Conservation (phyloP, 139 green algal species). For the Picochlorum sp. region DNA sequence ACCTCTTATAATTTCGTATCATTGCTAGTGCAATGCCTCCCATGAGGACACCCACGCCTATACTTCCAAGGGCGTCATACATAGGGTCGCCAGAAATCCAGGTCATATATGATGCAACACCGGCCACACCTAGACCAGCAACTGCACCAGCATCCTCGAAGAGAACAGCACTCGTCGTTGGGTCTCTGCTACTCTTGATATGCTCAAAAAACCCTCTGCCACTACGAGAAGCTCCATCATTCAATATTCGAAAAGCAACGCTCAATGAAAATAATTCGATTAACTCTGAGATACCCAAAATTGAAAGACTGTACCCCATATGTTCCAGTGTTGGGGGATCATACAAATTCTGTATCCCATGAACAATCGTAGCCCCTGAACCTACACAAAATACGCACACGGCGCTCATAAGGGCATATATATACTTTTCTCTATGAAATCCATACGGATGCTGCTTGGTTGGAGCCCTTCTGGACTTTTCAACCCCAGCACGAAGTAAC, state of each 20-base stretch:
- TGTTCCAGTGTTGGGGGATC: slow-evolving; percentile 34
- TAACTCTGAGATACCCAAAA: slow-evolving; percentile 61
- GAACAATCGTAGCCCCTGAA: slow-evolving; percentile 67
- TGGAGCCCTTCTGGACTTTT: slow-evolving; percentile 42
- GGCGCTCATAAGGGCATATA: slow-evolving; percentile 82
- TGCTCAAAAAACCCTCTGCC: slow-evolving; percentile 51
- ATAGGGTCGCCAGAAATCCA: slow-evolving; percentile 52
- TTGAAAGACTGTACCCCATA: slow-evolving; percentile 24
- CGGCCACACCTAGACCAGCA: slow-evolving; percentile 59
- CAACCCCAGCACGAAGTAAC: slow-evolving; percentile 67
- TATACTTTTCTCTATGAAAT: slow-evolving; percentile 83
- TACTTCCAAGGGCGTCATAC: slow-evolving; percentile 78
- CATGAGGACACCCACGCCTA: slow-evolving; percentile 73
- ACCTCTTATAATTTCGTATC: slow-evolving; percentile 74
- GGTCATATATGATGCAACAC: slow-evolving; percentile 7
- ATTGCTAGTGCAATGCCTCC: slow-evolving; percentile 70
- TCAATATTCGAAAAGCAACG: slow-evolving; percentile 58
- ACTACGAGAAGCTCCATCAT: slow-evolving; percentile 29
- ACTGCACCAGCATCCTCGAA: slow-evolving; percentile 82
- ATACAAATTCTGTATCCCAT: slow-evolving; percentile 63
- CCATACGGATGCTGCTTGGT: slow-evolving; percentile 77
- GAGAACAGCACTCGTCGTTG: slow-evolving; percentile 80
- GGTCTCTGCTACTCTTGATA: slow-evolving; percentile 63
- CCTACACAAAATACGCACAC: slow-evolving; percentile 91
- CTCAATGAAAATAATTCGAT: slow-evolving; percentile 66